Conservation (phyloP, 2,329 filamentous ascomycete genomes). For the Aspergillus flavus region DNA sequence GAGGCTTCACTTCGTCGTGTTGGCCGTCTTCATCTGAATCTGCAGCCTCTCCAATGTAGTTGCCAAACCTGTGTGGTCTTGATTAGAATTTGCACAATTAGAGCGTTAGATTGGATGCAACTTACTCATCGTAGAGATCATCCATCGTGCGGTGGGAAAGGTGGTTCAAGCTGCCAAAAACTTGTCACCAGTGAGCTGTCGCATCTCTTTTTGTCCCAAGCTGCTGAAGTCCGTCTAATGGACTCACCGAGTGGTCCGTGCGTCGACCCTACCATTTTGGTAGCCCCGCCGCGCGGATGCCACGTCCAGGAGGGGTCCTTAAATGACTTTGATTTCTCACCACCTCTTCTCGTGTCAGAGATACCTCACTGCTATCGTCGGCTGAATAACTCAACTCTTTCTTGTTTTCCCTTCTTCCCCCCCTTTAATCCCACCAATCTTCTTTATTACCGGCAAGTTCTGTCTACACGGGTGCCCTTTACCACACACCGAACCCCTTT, state of each 20-base stretch:
- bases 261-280: slow-evolving; percentile 7
- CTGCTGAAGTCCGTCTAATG: slow-evolving; percentile 5
- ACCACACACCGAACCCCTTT: background rate
- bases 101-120: background rate
- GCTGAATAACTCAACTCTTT: background rate
- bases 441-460: background rate
- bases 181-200: slow-evolving; percentile 11
- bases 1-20: slow-evolving; percentile 72
- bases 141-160: slow-evolving; percentile 64
- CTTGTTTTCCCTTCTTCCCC: background rate
- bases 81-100: too few relatives aligned
- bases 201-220: slow-evolving; percentile 19
- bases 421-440: background rate
- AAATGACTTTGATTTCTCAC: background rate
- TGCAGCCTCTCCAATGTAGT: slow-evolving; percentile 94
- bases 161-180: slow-evolving; percentile 16
- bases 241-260: slow-evolving; percentile 2
- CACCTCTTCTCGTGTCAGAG: background rate
- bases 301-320: slow-evolving; percentile 3
- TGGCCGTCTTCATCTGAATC: slow-evolving; percentile 85
- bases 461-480: background rate
- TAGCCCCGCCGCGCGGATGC: slow-evolving; percentile 7
- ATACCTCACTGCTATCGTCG: background rate
- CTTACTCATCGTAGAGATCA: slow-evolving; percentile 93
- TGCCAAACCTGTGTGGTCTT: slow-evolving; percentile 73